Evolutionary conservation across 2,329 filamentous ascomycete genomes (phyloP).

Genomic region (Graphium sp.): DNA sequence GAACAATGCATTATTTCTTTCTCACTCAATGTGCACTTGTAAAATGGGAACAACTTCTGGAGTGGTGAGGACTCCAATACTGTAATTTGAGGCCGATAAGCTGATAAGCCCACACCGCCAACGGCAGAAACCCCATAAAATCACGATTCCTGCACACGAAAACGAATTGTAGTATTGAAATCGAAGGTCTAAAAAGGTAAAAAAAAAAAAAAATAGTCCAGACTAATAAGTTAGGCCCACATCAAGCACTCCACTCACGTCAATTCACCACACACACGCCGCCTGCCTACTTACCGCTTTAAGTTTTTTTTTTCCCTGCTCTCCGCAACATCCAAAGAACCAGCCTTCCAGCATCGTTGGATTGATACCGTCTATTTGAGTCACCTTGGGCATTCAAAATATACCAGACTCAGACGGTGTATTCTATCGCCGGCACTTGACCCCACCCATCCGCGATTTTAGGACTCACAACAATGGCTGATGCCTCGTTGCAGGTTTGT

Average conservation of each 20-base stretch:
- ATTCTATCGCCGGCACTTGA: slow-evolving; percentile 3
- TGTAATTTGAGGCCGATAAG: too few relatives aligned
- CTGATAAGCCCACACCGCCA: too few relatives aligned
- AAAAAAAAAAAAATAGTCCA: neutral
- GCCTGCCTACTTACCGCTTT: slow-evolving; percentile 1
- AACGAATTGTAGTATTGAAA: slow-evolving; percentile 8
- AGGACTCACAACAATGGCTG: slow-evolving; percentile 8
- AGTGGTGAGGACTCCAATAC: too few relatives aligned
- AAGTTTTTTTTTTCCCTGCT: slow-evolving; percentile 1
- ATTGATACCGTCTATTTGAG: slow-evolving; percentile 1
- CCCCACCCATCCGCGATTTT: neutral
- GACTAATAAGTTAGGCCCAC: neutral
- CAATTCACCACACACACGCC: neutral
- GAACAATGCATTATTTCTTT: too few relatives aligned
- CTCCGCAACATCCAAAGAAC: neutral
- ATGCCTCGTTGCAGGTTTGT: slow-evolving; percentile 11
- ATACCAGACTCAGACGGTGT: neutral
- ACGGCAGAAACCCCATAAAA: too few relatives aligned
- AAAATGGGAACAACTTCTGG: too few relatives aligned
- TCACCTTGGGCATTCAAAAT: neutral
- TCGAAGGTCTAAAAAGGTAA: slow-evolving; percentile 1
- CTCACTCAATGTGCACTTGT: too few relatives aligned
- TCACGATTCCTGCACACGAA: neutral
- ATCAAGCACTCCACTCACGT: slow-evolving; percentile 1
- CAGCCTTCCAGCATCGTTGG: neutral